Percentiles rank a stretch among this genome's conserved stretches.
Evolutionary conservation across 306 rosid genomes (phyloP).

Genomic region (Pterocarpus santalinus): DNA sequence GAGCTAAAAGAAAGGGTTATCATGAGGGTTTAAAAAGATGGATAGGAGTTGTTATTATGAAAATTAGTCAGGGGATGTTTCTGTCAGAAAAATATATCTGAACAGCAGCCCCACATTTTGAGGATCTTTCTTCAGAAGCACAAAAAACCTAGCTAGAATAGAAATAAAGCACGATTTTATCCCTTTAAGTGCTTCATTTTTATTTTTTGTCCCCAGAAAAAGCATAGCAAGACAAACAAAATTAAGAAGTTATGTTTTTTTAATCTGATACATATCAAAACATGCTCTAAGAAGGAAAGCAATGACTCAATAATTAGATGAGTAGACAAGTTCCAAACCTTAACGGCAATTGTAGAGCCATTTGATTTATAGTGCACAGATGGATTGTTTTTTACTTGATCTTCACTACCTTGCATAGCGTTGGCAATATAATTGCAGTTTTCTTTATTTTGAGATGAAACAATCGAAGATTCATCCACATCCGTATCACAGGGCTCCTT

Average conservation of each 20-base stretch:
- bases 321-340: conserved; percentile 48
- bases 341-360: conserved; percentile 51
- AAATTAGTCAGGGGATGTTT: too few species aligned
- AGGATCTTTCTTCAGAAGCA: not conserved
- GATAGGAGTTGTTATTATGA: too few species aligned
- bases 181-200: not conserved
- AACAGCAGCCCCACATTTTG: not conserved
- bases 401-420: conserved; percentile 46
- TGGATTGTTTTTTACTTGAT: conserved; percentile 39
- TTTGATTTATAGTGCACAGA: conserved; percentile 44
- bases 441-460: conserved; percentile 46
- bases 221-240: not conserved
- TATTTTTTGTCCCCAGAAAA: not conserved
- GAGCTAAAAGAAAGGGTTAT: too few species aligned
- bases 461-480: conserved; percentile 41
- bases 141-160: not conserved
- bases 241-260: not conserved
- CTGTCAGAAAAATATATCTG: too few species aligned
- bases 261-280: not conserved
- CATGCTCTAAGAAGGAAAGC: not conserved
- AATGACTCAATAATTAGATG: conserved; percentile 24
- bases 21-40: too few species aligned
- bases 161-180: not conserved
- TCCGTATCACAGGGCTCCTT: conserved; percentile 42
- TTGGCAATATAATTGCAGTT: conserved; percentile 34